phyloP scores from a whole-genome alignment of 1,139 yeast species.

The Groenewaldozyma sp. region DNA sequence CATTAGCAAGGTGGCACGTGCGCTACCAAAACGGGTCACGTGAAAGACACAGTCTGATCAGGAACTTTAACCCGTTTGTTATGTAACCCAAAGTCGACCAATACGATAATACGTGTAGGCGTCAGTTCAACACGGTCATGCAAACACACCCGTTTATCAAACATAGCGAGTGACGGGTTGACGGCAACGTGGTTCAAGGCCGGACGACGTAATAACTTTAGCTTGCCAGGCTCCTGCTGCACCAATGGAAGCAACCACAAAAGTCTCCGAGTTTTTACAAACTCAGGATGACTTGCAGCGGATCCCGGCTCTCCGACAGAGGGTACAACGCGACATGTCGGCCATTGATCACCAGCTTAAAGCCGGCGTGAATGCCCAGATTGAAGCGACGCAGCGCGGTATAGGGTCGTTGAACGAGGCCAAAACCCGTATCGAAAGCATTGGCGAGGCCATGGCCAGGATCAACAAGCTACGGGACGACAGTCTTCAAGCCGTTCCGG shows the following conservation, averaged over 20 bases:
- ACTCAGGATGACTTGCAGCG: conserved; percentile 41
- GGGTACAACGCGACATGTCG: conserved; percentile 58
- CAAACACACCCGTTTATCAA: too few species aligned
- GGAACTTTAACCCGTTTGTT: too few species aligned
- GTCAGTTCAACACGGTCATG: too few species aligned
- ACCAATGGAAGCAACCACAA: conserved; percentile 15
- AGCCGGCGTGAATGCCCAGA: conserved; percentile 53
- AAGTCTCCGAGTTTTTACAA: conserved; percentile 25
- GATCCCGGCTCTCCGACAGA: conserved; percentile 45
- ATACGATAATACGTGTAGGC: too few species aligned
- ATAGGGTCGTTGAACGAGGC: conserved; percentile 26
- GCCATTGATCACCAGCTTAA: conserved; percentile 64
- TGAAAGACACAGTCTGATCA: too few species aligned
- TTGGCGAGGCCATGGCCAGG: conserved; percentile 25
- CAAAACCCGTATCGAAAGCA: conserved; percentile 21
- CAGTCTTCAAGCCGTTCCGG: conserved; percentile 31
- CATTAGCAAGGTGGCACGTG: too few species aligned
- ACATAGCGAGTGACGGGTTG: too few species aligned
- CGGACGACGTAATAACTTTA: too few species aligned
- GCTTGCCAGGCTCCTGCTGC: too few species aligned
- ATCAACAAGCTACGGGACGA: conserved; percentile 23
- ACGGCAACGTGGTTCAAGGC: too few species aligned
- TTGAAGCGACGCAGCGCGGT: conserved; percentile 41
- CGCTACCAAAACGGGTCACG: too few species aligned
- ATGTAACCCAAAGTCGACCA: too few species aligned